These are phyloP conservation scores for Paramecium biaurelia DNA, from an alignment of 73 alveolate species.

Conservation along the genomic window DNA sequence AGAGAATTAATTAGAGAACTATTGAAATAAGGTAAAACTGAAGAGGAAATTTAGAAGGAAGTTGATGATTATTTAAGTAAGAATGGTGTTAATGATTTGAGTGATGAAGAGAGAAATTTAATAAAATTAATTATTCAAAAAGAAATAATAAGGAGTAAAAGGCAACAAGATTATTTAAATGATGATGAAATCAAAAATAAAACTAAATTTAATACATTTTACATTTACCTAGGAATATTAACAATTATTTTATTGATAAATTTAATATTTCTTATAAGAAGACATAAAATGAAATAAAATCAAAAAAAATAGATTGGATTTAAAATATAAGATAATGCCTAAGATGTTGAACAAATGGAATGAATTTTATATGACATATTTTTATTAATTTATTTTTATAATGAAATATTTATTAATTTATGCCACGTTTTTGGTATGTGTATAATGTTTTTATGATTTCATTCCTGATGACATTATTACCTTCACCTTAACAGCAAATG, in stretches of 20 bases:
- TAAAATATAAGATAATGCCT: not conserved
- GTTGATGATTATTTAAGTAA: not conserved
- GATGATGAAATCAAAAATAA: not conserved
- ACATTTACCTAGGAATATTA: not conserved
- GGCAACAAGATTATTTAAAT: not conserved
- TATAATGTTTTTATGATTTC: not conserved
- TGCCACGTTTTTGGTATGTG: slow-evolving; percentile 21
- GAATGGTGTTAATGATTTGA: not conserved
- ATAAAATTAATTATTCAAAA: not conserved
- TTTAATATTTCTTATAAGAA: not conserved
- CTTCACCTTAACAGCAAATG: not conserved
- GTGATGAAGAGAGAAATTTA: not conserved
- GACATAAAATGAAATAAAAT: not conserved
- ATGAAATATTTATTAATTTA: not conserved
- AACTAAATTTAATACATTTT: too few species aligned
- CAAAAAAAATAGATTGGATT: not conserved
- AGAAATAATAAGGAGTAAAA: not conserved
- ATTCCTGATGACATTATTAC: slow-evolving; percentile 21
- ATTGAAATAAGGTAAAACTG: not conserved
- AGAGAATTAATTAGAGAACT: not conserved
- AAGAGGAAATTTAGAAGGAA: not conserved
- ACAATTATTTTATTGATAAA: not conserved
- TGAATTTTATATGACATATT: not conserved
- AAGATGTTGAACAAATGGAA: not conserved
- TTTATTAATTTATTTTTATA: not conserved